Base-by-base conservation (phyloP, 352 stramenopile species). In the Thraustochytrium striatum region DNA sequence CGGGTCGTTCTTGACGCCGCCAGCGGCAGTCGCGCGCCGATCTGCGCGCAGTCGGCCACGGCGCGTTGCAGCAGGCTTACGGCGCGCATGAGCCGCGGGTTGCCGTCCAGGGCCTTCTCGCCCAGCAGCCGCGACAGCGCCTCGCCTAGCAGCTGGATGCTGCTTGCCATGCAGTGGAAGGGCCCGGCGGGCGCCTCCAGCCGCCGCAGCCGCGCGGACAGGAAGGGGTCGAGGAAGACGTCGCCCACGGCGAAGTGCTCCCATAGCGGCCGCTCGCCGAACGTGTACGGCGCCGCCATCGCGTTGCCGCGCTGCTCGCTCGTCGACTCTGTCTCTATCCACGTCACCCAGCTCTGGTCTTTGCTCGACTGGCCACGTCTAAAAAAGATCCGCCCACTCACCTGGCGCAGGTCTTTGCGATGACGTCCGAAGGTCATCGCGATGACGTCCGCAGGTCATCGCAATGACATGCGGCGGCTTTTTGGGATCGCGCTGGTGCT, bases 131-230 rank as follows among this genome's bases (percentile, higher is more conserved):
- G 25, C 8, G 11, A 21, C 33, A 75, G 65, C 44, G 50, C 39
- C 21, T 30, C 35, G 44, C 44, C 28, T 3, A 75, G 47, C 11
- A 75, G 65, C 65, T 75, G 65, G 28, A 75, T 75, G n/a, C 41
- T 61, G 5, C 44, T 50, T 7, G 65, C 65, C 65, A 75, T 75
- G 50, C 65, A 75, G 25, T 75, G 65, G 39, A 75, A 75, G n/a
- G 65, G 8, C 21, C 65, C 52, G 28, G 44, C 61, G 7, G 65
- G 65, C 65, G 65, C 65, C 65, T 75, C 65, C 21, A 11, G 21
- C 47, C 44, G 16, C 32, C 65, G 44, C 8, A 30, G 11, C 30
- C 25, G 41, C 1, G n/a, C 65, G 50, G 65, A 28, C 7, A 75
- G 16, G 3, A 75, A 75, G 1, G 65, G 65, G 41, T 75, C 65